Evolutionary conservation across 2,329 filamentous ascomycete genomes (phyloP).

Genomic region (Scorias spongiosa): DNA sequence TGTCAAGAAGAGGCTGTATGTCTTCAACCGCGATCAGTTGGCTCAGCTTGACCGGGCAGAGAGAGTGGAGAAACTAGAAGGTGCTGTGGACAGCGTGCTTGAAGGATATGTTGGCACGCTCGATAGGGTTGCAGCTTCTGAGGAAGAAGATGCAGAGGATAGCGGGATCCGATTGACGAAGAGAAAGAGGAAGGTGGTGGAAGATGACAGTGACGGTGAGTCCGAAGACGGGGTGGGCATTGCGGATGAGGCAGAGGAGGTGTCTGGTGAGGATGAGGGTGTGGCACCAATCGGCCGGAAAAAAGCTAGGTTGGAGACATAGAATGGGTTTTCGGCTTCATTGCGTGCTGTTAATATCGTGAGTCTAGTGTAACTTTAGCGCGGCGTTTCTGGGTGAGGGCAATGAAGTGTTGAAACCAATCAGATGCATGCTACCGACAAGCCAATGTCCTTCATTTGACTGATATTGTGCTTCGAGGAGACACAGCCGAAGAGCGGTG

Average conservation of each 20-base stretch:
- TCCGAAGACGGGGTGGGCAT: conserved; percentile 22
- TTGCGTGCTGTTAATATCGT: too few species aligned
- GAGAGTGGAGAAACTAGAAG: conserved; percentile 55
- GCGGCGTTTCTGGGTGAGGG: not conserved
- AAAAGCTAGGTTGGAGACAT: not conserved
- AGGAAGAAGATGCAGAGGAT: conserved; percentile 8
- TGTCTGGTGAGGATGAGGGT: not conserved
- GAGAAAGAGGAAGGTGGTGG: conserved; percentile 21
- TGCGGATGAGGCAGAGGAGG: conserved; percentile 1
- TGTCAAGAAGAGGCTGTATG: conserved; percentile 63
- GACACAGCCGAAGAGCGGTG: too few species aligned
- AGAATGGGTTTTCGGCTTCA: not conserved
- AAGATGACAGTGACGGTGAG: conserved; percentile 21
- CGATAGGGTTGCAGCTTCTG: conserved; percentile 27
- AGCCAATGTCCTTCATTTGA: too few species aligned
- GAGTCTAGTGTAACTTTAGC: not conserved
- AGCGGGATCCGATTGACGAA: not conserved
- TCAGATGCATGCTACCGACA: too few species aligned
- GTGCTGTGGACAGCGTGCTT: conserved; percentile 52
- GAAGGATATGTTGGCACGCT: conserved; percentile 59
- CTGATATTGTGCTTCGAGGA: too few species aligned
- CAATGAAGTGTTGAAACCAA: too few species aligned
- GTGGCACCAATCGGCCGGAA: not conserved
- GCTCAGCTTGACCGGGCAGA: conserved; percentile 54
- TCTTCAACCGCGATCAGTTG: conserved; percentile 57